Evolutionary conservation across 148 eudicot genomes (phyloP).

Genomic region (Pouteria glomerata): DNA sequence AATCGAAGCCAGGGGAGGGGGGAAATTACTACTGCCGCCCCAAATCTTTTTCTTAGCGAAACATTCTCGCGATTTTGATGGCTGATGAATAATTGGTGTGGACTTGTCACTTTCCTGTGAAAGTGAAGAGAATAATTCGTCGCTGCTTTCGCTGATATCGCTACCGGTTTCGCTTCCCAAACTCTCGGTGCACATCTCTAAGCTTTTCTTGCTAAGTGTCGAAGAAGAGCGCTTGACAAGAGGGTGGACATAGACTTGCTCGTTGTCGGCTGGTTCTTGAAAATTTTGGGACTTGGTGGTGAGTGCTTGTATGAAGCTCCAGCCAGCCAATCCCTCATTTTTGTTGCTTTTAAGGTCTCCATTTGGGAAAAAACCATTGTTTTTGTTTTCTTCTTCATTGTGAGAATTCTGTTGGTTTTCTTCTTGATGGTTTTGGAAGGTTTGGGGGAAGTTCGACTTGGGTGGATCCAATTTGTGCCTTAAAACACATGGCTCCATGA

Average conservation of each 20-base stretch:
- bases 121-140: conserved; percentile 28
- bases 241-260: conserved; percentile 49
- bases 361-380: no score
- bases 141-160: conserved; percentile 23
- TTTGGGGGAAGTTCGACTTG: conserved; percentile 7
- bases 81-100: no score
- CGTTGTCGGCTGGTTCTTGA: conserved; percentile 12
- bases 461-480: conserved; percentile 13
- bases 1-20: conserved; percentile 77
- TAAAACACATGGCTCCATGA: conserved; percentile 8
- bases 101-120: no score
- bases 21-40: conserved; percentile 19
- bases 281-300: conserved; percentile 14
- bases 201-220: conserved; percentile 46
- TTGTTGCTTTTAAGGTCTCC: no score
- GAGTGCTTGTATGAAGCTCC: conserved; percentile 44
- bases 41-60: conserved; percentile 13
- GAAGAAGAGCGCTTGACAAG: conserved; percentile 29
- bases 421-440: background rate
- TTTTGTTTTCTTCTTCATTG: conserved; percentile 9
- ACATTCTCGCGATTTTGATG: conserved; percentile 22
- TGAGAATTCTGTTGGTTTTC: conserved; percentile 4
- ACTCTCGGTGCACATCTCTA: conserved; percentile 82
- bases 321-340: conserved; percentile 19
- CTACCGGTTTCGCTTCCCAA: conserved; percentile 71